Base-by-base conservation (phyloP, 495 filamentous ascomycete species). In the Chaetomium tenue region DNA sequence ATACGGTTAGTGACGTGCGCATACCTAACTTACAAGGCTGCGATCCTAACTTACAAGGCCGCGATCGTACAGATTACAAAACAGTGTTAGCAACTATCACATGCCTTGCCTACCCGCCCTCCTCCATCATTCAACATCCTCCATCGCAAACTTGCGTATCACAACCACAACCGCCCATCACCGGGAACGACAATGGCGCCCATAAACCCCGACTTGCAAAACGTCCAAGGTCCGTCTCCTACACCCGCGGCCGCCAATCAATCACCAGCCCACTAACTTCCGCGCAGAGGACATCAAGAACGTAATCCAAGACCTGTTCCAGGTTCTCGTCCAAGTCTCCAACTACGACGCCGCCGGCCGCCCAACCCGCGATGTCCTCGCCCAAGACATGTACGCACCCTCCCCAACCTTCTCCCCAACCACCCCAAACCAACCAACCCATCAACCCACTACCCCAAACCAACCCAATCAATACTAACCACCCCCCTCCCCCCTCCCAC, bases 271-370 rank as follows among this genome's bases (percentile, higher is more conserved):
- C 61, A 72, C 71, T 26, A 8, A 25, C 37, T 47, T 3, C 11
- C 70, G 87, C 53, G n/a, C 22, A 58, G 86, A 82, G 48, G 81
- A 85, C 68, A 76, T 90, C 74, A 89, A 89, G 64, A 79, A 83
- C 68, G 82, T 92, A 47, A 92, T 97, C 74, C 90, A 94, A 71
- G 88, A 92, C 69, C 87, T 97, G 56, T 96, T 90, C 80, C 86
- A 92, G 71, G 82, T 96, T 63, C 85, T 87, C 70, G 82, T 85
- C 33, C 89, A 92, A 77, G 84, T 88, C 37, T 81, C 86, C 39
- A 83, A 87, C 55, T 88, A 91, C 76, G 88, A 91, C 75, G 82
- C 87, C 65, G 79, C 86, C 65, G 88, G 88, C 84, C 16, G 82
- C 82, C 62, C 72, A 15, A 77, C 75, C 37, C 73, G 71, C 18